These are phyloP conservation scores for Isoetes taiwanensis DNA, from an alignment of 75 land plant genomes.

Conservation along the genomic window DNA sequence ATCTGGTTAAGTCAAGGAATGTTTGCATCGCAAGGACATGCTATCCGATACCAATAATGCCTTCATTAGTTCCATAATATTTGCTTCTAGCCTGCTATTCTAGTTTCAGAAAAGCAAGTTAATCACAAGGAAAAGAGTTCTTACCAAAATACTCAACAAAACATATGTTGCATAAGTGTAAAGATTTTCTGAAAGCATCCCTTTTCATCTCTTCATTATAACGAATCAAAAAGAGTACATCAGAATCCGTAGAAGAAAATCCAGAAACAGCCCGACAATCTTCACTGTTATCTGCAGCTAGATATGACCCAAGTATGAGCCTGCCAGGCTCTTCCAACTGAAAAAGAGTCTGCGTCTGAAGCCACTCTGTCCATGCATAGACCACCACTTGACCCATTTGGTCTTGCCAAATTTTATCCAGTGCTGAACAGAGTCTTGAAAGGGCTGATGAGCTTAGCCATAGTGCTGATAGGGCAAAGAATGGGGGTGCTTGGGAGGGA, in stretches of 20 bases:
- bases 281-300: not conserved
- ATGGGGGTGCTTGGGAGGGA: constrained; percentile 59
- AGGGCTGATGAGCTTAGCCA: constrained; percentile 51
- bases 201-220: constrained; percentile 53
- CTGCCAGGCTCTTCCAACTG: constrained; percentile 39
- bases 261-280: constrained; percentile 61
- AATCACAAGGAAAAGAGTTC: too few relatives aligned
- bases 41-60: too few relatives aligned
- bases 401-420: constrained; percentile 57
- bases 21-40: too few relatives aligned
- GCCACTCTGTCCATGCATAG: constrained; percentile 77
- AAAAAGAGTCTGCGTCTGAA: constrained; percentile 33
- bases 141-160: constrained; percentile 54
- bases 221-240: constrained; percentile 39
- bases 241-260: constrained; percentile 37
- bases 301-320: constrained; percentile 33
- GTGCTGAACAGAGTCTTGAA: constrained; percentile 39
- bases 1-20: too few relatives aligned
- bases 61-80: too few relatives aligned
- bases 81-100: too few relatives aligned
- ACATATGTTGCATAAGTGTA: constrained; percentile 66
- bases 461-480: constrained; percentile 38
- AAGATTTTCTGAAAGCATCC: constrained; percentile 30
- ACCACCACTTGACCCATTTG: constrained; percentile 53
- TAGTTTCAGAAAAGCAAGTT: too few relatives aligned